Conservation (phyloP, 257 asterid species). For the Nyctanthes arbortristis region DNA sequence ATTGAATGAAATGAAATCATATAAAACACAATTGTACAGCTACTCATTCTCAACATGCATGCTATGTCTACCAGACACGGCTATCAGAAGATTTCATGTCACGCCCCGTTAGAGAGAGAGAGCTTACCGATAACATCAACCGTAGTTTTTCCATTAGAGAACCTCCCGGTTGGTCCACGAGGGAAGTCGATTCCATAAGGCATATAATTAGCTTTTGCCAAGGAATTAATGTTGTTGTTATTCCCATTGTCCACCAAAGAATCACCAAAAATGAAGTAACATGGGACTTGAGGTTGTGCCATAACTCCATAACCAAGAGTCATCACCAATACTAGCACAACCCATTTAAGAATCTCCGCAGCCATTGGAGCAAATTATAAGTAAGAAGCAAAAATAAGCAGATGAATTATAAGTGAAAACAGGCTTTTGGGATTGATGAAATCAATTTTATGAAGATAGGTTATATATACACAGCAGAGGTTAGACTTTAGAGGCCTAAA, state of each 20-base stretch:
- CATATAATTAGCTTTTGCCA: constrained; percentile 72
- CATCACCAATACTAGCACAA: constrained; percentile 20
- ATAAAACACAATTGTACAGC: no score
- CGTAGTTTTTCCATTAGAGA: constrained; percentile 64
- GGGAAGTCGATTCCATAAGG: constrained; percentile 72
- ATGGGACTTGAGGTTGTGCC: constrained; percentile 72
- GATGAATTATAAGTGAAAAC: not conserved
- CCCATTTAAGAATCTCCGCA: constrained; percentile 28
- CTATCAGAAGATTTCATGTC: no score
- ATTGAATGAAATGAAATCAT: no score
- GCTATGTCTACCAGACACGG: no score
- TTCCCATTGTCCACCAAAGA: constrained; percentile 77
- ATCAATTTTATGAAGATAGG: constrained; percentile 17
- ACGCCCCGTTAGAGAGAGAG: not conserved
- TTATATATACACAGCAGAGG: constrained; percentile 3
- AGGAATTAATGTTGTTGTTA: constrained; percentile 56
- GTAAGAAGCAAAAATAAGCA: not conserved
- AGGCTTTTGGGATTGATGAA: constrained; percentile 31
- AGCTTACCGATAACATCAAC: constrained; percentile 67
- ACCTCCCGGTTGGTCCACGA: constrained; percentile 67
- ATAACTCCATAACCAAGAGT: constrained; percentile 20
- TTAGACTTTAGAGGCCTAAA: constrained; percentile 8
- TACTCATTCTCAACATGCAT: no score
- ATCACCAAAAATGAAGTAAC: constrained; percentile 71
- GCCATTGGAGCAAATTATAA: constrained; percentile 31